These are phyloP conservation scores for Colletotrichum ledebouriae DNA, from an alignment of 2,329 filamentous ascomycete genomes.

Conservation along the genomic window DNA sequence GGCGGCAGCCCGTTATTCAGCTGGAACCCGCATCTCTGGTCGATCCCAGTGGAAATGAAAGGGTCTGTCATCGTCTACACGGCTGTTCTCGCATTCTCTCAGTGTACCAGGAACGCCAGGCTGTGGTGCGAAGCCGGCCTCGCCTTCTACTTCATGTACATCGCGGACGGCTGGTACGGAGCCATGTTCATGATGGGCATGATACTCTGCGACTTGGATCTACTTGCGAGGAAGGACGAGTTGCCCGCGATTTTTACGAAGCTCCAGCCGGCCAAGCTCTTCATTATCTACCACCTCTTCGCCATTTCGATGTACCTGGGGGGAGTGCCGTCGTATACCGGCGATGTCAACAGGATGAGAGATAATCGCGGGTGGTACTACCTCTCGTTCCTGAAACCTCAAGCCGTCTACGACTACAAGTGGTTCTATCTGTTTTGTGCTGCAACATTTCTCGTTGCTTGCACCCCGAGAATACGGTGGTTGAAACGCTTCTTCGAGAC, in stretches of 20 bases:
- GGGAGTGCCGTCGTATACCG: constrained; percentile 47
- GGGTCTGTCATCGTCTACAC: constrained; percentile 76
- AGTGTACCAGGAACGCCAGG: constrained; percentile 51
- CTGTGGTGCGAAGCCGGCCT: constrained; percentile 49
- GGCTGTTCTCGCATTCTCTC: constrained; percentile 56
- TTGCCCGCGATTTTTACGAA: constrained; percentile 63
- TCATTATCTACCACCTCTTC: constrained; percentile 60
- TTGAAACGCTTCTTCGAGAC: constrained; percentile 65
- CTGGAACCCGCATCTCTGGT: constrained; percentile 72
- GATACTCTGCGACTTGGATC: constrained; percentile 57
- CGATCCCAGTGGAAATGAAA: constrained; percentile 73
- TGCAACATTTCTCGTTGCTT: constrained; percentile 52
- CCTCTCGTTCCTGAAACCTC: constrained; percentile 63
- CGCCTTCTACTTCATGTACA: constrained; percentile 52
- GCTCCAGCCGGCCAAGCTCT: constrained; percentile 62
- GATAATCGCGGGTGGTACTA: constrained; percentile 49
- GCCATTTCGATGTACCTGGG: constrained; percentile 49
- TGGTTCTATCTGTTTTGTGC: constrained; percentile 57
- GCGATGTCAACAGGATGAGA: constrained; percentile 23
- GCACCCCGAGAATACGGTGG: constrained; percentile 51
- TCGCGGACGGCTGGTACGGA: constrained; percentile 57
- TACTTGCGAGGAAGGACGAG: constrained; percentile 55
- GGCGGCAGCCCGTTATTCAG: constrained; percentile 57
- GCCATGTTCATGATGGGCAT: constrained; percentile 45
- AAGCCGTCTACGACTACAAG: constrained; percentile 71